Conservation (phyloP, 306 rosid species). For the Lablab purpureus region DNA sequence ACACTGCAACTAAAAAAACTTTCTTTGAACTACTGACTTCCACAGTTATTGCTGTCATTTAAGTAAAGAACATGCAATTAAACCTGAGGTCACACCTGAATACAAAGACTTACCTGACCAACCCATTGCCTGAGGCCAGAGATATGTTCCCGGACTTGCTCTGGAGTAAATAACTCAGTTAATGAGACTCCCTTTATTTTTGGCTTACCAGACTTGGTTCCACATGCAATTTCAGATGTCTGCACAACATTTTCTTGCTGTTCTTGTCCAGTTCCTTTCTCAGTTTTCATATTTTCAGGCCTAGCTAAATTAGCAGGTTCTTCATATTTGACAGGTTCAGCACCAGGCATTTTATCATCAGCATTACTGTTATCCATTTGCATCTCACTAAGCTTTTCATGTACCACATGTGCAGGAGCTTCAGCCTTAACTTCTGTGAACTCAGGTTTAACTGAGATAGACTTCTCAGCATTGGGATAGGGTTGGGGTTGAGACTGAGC, state of each 20-base stretch:
- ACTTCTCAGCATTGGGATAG: constrained; percentile 56
- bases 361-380: constrained; percentile 54
- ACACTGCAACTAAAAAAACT: background rate
- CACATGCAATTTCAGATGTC: constrained; percentile 64
- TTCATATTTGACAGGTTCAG: constrained; percentile 48
- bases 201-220: constrained; percentile 96
- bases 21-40: constrained; percentile 27
- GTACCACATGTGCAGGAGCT: constrained; percentile 51
- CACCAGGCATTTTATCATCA: constrained; percentile 57
- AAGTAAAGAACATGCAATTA: constrained; percentile 3
- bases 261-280: constrained; percentile 71
- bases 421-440: constrained; percentile 70
- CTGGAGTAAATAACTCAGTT: constrained; percentile 92
- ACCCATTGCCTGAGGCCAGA: constrained; percentile 94
- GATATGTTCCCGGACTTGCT: constrained; percentile 90
- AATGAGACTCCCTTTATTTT: constrained; percentile 93
- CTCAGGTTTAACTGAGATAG: constrained; percentile 68
- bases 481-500: constrained; percentile 61
- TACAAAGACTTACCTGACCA: constrained; percentile 79
- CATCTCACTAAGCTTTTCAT: constrained; percentile 61
- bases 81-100: constrained; percentile 12
- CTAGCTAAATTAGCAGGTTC: constrained; percentile 64
- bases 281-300: constrained; percentile 69
- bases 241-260: constrained; percentile 65
- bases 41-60: background rate